A percentile compares a stretch with the other conserved stretches of the same genome.
These are phyloP conservation scores for Pulveroboletus frians DNA, from an alignment of 768 basidiomycete genomes.

Conservation along the genomic window DNA sequence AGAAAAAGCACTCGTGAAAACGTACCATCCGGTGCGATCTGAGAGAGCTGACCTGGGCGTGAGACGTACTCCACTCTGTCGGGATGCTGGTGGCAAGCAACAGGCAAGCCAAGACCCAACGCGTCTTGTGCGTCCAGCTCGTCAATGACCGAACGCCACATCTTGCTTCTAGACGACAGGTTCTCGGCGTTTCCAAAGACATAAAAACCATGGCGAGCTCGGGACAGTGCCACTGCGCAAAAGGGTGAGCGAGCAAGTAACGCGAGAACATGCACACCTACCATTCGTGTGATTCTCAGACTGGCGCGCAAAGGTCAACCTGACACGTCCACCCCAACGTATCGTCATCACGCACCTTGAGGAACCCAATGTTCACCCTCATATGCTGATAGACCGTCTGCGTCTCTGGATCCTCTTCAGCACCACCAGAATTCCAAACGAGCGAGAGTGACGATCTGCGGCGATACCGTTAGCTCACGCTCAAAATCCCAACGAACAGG, in stretches of 20 bases:
- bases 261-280: constrained; percentile 8
- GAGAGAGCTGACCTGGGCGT: constrained; percentile 46
- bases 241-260: no score
- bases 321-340: neutral
- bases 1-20: no score
- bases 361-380: constrained; percentile 57
- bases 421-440: constrained; percentile 62
- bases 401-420: constrained; percentile 29
- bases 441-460: constrained; percentile 67
- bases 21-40: constrained; percentile 54
- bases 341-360: constrained; percentile 46
- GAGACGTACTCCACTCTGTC: constrained; percentile 38
- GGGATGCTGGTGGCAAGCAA: constrained; percentile 54
- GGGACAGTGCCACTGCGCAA: constrained; percentile 57
- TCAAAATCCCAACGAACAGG: constrained; percentile 26
- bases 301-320: constrained; percentile 25
- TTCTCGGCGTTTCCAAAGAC: constrained; percentile 65
- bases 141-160: constrained; percentile 56
- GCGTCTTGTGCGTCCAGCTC: constrained; percentile 45
- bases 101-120: constrained; percentile 50
- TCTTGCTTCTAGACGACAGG: constrained; percentile 43
- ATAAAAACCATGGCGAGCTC: constrained; percentile 69
- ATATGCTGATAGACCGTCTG: constrained; percentile 9
- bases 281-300: constrained; percentile 54
- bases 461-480: neutral